Percentiles rank a stretch among this genome's conserved stretches.
These are phyloP conservation scores for Lentinus brumalis DNA, from an alignment of 768 basidiomycete species.

Conservation along the genomic window DNA sequence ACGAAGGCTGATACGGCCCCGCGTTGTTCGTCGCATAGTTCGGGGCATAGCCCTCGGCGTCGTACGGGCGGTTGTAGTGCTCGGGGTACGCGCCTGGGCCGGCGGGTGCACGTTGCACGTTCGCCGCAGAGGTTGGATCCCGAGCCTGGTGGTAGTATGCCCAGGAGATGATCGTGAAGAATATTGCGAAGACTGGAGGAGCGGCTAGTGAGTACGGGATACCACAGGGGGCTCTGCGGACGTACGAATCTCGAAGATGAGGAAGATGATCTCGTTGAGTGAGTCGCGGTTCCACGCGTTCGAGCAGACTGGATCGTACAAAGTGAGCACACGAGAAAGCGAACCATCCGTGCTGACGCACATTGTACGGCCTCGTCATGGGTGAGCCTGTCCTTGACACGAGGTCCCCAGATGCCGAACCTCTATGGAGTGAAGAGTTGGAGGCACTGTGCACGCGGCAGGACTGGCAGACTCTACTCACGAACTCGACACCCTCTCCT, in stretches of 20 bases:
- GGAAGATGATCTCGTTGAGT: slow-evolving; percentile 65
- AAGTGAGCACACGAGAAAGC: neutral
- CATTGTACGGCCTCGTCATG: slow-evolving; percentile 47
- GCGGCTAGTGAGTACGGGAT: neutral
- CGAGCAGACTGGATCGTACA: slow-evolving; percentile 55
- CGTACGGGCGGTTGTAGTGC: slow-evolving; percentile 65
- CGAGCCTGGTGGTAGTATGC: slow-evolving; percentile 75
- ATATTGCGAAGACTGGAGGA: slow-evolving; percentile 49
- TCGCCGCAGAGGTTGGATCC: slow-evolving; percentile 63
- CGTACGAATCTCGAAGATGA: slow-evolving; percentile 63
- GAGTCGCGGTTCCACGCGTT: slow-evolving; percentile 63
- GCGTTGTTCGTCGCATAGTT: slow-evolving; percentile 27
- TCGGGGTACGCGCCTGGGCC: slow-evolving; percentile 40
- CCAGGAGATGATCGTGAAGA: slow-evolving; percentile 71
- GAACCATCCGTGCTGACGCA: slow-evolving; percentile 32
- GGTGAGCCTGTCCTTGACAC: slow-evolving; percentile 21
- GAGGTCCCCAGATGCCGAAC: slow-evolving; percentile 34
- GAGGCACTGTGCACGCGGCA: neutral
- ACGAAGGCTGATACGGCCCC: slow-evolving; percentile 27
- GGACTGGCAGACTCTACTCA: slow-evolving; percentile 24
- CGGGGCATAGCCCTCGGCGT: slow-evolving; percentile 34
- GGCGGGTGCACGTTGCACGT: slow-evolving; percentile 47
- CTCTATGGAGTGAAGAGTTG: slow-evolving; percentile 16
- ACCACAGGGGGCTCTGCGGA: slow-evolving; percentile 1
- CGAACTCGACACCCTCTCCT: slow-evolving; percentile 36